Percentiles rank a stretch among this genome's conserved stretches.
These are phyloP conservation scores for Antitrichia curtipendula DNA, from an alignment of 225 moss, liverwort and hornwort genomes.

Conservation along the genomic window DNA sequence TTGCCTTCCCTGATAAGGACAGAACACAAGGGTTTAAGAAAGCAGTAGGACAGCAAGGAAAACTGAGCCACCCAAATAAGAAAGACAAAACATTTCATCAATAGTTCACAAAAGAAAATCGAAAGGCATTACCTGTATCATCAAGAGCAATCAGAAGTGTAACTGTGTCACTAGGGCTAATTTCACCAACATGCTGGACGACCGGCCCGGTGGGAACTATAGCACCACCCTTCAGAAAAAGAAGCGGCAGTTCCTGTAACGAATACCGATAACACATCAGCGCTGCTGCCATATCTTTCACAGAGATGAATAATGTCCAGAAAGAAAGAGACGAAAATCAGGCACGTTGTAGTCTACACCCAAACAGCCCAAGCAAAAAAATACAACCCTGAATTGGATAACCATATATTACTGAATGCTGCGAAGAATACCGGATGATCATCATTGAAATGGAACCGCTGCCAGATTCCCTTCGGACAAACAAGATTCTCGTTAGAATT, in stretches of 20 bases:
- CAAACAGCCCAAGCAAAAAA: not conserved
- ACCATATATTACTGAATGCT: not conserved
- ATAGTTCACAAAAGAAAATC: not conserved
- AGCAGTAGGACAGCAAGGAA: not conserved
- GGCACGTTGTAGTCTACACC: not conserved
- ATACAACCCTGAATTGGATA: not conserved
- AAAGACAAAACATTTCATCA: not conserved
- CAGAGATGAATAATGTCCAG: not conserved
- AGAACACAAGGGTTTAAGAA: not conserved
- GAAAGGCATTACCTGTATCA: constrained; percentile 29
- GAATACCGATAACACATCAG: not conserved
- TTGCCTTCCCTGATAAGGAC: constrained; percentile 41
- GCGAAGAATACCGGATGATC: constrained; percentile 44
- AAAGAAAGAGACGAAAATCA: not conserved
- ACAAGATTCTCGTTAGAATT: constrained; percentile 3
- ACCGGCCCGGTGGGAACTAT: constrained; percentile 79
- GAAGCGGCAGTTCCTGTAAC: constrained; percentile 66
- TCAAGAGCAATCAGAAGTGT: constrained; percentile 69
- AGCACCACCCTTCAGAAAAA: constrained; percentile 67
- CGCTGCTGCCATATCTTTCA: not conserved
- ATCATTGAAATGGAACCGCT: constrained; percentile 72
- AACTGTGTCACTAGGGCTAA: constrained; percentile 34
- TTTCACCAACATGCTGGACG: constrained; percentile 59
- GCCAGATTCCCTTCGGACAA: constrained; percentile 80
- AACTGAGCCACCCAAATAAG: not conserved